Evolutionary conservation across 805 yeast species (phyloP).

Genomic region (Starmerella gropengiesseri): DNA sequence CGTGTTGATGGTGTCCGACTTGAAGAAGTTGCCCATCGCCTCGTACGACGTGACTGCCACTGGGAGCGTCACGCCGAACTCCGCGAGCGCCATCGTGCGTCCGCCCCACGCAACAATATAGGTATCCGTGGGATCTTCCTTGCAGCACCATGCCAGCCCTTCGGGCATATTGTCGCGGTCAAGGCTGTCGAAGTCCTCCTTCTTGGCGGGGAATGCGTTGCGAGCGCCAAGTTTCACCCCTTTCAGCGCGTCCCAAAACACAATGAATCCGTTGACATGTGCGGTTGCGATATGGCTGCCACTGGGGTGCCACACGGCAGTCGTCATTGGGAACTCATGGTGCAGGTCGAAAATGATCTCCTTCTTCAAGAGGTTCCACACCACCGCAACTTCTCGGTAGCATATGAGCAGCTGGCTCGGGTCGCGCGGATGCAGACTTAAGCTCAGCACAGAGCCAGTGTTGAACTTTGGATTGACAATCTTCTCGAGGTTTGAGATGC

Average conservation of each 20-base stretch:
- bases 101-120: slow-evolving; percentile 42
- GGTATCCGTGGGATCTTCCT: slow-evolving; percentile 68
- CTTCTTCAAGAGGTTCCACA: slow-evolving; percentile 55
- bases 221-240: slow-evolving; percentile 70
- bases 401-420: slow-evolving; percentile 65
- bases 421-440: slow-evolving; percentile 84
- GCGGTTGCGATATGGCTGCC: slow-evolving; percentile 73
- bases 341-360: slow-evolving; percentile 38
- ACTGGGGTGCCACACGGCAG: slow-evolving; percentile 81
- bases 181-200: slow-evolving; percentile 12
- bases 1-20: slow-evolving; percentile 32
- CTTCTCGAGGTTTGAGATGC: slow-evolving; percentile 58
- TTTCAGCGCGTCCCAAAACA: slow-evolving; percentile 82
- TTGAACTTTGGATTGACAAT: slow-evolving; percentile 46
- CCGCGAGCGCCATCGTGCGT: slow-evolving; percentile 34
- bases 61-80: slow-evolving; percentile 70
- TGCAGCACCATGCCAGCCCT: slow-evolving; percentile 61
- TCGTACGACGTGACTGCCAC: slow-evolving; percentile 75
- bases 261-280: slow-evolving; percentile 74
- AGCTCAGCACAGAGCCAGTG: slow-evolving; percentile 51
- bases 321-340: slow-evolving; percentile 47
- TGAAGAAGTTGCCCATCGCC: slow-evolving; percentile 66
- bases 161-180: slow-evolving; percentile 17
- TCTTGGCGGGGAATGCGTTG: slow-evolving; percentile 30
- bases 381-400: slow-evolving; percentile 56